These are phyloP conservation scores for Lactifluus rugatus DNA, from an alignment of 768 basidiomycete species.

Conservation along the genomic window DNA sequence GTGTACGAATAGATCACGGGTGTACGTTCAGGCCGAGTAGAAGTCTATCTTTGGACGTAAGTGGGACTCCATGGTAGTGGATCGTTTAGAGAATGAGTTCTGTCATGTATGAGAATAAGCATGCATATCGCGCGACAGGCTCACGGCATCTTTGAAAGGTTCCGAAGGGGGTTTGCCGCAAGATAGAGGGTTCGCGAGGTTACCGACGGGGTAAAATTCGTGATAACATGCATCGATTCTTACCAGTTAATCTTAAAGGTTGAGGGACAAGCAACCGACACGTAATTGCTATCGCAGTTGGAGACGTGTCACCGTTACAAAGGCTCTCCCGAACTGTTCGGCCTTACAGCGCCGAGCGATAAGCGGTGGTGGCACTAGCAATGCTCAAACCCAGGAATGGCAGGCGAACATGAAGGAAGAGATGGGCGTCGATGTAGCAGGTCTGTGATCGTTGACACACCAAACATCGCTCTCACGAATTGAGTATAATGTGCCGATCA, in stretches of 20 bases:
- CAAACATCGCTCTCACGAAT: neutral
- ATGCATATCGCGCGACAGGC: conserved; percentile 3
- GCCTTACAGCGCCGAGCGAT: neutral
- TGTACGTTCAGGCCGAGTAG: neutral
- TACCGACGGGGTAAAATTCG: neutral
- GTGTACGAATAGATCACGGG: conserved; percentile 3
- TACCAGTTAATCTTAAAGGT: conserved; percentile 7
- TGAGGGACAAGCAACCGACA: conserved; percentile 5
- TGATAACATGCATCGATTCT: conserved; percentile 1
- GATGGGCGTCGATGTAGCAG: neutral
- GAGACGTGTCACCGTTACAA: conserved; percentile 10
- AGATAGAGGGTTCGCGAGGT: conserved; percentile 1
- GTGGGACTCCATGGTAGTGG: conserved; percentile 9
- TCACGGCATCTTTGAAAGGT: conserved; percentile 6
- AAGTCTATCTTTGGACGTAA: conserved; percentile 14
- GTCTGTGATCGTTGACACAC: neutral
- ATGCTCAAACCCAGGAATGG: neutral
- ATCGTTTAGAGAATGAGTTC: conserved; percentile 15
- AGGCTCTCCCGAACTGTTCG: conserved; percentile 11
- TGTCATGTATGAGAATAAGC: conserved; percentile 8
- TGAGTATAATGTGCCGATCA: neutral
- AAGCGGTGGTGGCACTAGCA: neutral
- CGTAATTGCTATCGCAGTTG: neutral
- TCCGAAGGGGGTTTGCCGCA: conserved; percentile 1
- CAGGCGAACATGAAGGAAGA: neutral